phyloP scores from a whole-genome alignment of 2,329 filamentous ascomycete species.

The Monosporascus sp. region DNA sequence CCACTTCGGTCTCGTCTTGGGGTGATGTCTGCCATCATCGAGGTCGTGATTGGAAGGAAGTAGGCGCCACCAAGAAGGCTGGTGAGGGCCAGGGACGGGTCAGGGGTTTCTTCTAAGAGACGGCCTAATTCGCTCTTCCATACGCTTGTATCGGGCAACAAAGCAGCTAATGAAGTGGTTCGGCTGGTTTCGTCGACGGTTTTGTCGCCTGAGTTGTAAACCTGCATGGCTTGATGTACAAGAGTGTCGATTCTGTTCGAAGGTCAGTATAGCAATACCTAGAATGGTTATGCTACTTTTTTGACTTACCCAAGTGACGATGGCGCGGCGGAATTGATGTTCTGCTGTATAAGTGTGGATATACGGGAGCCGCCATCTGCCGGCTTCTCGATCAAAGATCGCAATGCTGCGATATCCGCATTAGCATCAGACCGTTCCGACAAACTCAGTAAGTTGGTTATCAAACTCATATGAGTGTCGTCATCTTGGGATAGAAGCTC shows the following conservation, averaged over 20 bases:
- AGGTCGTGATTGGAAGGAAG: constrained; percentile 48
- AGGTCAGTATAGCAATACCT: constrained; percentile 12
- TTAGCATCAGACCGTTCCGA: constrained; percentile 42
- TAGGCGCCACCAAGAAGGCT: constrained; percentile 67
- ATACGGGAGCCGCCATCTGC: constrained; percentile 38
- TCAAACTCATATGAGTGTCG: constrained; percentile 42
- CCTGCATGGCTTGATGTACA: constrained; percentile 40
- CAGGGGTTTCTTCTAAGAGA: constrained; percentile 49
- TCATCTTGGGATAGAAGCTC: constrained; percentile 40
- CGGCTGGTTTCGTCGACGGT: constrained; percentile 27
- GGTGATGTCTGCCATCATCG: constrained; percentile 13
- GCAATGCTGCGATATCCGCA: constrained; percentile 37
- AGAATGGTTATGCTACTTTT: neutral
- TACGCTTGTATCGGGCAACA: constrained; percentile 58
- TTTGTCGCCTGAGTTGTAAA: constrained; percentile 30
- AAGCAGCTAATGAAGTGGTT: constrained; percentile 9
- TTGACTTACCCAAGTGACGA: constrained; percentile 46
- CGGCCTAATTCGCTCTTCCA: constrained; percentile 61
- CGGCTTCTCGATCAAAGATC: constrained; percentile 40
- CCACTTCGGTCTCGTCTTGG: constrained; percentile 59
- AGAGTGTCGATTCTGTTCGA: constrained; percentile 45
- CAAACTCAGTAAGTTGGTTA: constrained; percentile 48
- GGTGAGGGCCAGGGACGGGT: constrained; percentile 66
- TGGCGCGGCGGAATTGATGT: constrained; percentile 44
- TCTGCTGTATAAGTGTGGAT: constrained; percentile 48